A percentile compares a stretch with the other conserved stretches of the same genome.
Evolutionary conservation across 352 stramenopile species (phyloP).

Genomic region (Globisporangium megalacanthum): DNA sequence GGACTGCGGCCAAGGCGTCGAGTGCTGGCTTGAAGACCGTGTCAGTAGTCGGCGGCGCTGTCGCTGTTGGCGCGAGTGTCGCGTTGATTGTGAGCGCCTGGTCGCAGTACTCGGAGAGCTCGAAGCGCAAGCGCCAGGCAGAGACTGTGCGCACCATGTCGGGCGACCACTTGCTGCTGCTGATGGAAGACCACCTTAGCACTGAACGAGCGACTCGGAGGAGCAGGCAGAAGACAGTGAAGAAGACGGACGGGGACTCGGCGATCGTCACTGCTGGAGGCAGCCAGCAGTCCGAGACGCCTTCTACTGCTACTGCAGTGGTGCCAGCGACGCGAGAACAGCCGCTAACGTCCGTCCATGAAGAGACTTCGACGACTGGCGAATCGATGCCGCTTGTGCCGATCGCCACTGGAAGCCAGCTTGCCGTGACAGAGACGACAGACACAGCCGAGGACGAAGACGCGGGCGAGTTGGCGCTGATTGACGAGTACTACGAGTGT

Average conservation of each 20-base stretch:
- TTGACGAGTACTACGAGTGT: constrained; percentile 87
- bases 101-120: constrained; percentile 75
- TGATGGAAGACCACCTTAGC: constrained; percentile 62
- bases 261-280: constrained; percentile 11
- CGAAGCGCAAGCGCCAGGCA: constrained; percentile 57
- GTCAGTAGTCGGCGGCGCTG: constrained; percentile 67
- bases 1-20: constrained; percentile 1
- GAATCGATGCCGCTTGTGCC: background rate
- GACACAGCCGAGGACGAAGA: background rate
- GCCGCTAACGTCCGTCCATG: background rate
- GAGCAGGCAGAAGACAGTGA: constrained; percentile 7
- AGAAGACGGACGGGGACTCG: background rate
- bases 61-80: constrained; percentile 71
- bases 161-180: constrained; percentile 53
- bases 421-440: background rate
- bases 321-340: background rate
- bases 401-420: background rate
- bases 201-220: constrained; percentile 14
- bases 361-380: background rate
- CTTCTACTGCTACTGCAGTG: background rate
- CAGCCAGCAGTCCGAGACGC: background rate
- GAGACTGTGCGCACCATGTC: constrained; percentile 71
- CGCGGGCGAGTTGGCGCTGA: constrained; percentile 24
- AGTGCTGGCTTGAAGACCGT: constrained; percentile 41
- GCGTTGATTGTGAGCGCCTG: constrained; percentile 75